Base-by-base conservation (phyloP, 2,329 filamentous ascomycete species). In the Fusarium tuaranense region DNA sequence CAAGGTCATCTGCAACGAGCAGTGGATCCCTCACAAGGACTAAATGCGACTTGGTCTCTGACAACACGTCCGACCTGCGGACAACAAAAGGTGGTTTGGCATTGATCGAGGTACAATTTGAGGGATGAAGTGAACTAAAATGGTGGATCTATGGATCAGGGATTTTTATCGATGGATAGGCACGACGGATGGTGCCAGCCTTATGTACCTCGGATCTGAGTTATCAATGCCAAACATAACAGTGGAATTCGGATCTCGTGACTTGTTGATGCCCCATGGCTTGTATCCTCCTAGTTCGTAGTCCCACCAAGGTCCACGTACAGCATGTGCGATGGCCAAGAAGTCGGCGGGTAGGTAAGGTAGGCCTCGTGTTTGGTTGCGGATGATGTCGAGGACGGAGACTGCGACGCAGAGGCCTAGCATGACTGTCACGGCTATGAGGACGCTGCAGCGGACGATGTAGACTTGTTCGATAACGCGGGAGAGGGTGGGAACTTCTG, bases 211-310 rank as follows among this genome's bases (percentile, higher is more conserved):
- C 10, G 69, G 59, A 48, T 76, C 74, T 2, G 55, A 63, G 1
- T 38, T 67, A 22, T 76, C 74, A 58, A 76, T 30, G 0, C 74
- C 74, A 71, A 76, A 76, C 74, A 76, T 76, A 7, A 76, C 74
- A 3, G 74, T 60, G 13, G 70, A 53, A 6, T 72, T 66, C 12
- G 38, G 58, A 27, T 69, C 71, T 0, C 58, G 25, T 2, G 67
- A 61, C 30, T 69, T 69, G 12, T 36, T 46, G 2, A 13, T 14
- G 8, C 69, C 65, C 74, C 74, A 76, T 0, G 71, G 63, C 0
- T 38, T 51, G n/a, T 75, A 61, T 1, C 62, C 74, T 13, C 7
- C 8, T n/a, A 76, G 30, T 16, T 77, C 72, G 7, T 59, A 39
- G 2, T 76, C 72, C 75, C 75, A 76, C 75, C 75, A 76, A 0